Percentiles rank a stretch among this genome's conserved stretches.
These are phyloP conservation scores for Elongisporangium undulatum DNA, from an alignment of 352 stramenopile genomes.

Conservation along the genomic window DNA sequence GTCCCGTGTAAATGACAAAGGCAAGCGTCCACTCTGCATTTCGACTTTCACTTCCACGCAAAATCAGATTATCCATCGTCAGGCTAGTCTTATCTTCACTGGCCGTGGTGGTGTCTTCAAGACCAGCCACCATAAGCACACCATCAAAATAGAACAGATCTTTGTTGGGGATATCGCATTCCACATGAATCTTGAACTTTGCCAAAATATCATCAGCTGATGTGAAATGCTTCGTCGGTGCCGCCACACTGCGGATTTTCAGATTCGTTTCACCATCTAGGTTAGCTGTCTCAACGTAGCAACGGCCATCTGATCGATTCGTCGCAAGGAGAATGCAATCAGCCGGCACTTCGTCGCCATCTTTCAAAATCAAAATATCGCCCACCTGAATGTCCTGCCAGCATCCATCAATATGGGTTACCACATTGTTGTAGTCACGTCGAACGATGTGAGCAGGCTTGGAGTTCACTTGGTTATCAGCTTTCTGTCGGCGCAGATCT, in stretches of 20 bases:
- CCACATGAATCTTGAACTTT: constrained; percentile 54
- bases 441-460: constrained; percentile 75
- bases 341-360: constrained; percentile 76
- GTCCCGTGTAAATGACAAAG: constrained; percentile 82
- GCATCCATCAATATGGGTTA: constrained; percentile 65
- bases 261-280: constrained; percentile 87
- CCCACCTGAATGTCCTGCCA: constrained; percentile 87
- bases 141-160: constrained; percentile 87
- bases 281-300: constrained; percentile 85
- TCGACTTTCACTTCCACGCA: constrained; percentile 80
- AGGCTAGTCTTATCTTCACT: constrained; percentile 41
- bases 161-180: constrained; percentile 81
- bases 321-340: constrained; percentile 82
- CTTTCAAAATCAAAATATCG: constrained; percentile 76
- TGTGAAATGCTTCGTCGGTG: constrained; percentile 72
- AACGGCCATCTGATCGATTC: constrained; percentile 65
- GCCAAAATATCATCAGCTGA: constrained; percentile 72
- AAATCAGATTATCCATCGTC: constrained; percentile 85
- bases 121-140: constrained; percentile 36
- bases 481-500: constrained; percentile 74
- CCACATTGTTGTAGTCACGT: constrained; percentile 37
- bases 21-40: constrained; percentile 85
- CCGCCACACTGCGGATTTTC: constrained; percentile 81
- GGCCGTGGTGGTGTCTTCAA: constrained; percentile 16
- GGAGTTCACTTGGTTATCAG: constrained; percentile 73